Evolutionary conservation across 1,284 basidiomycete species (phyloP).

Genomic region (Naganishia sp.): DNA sequence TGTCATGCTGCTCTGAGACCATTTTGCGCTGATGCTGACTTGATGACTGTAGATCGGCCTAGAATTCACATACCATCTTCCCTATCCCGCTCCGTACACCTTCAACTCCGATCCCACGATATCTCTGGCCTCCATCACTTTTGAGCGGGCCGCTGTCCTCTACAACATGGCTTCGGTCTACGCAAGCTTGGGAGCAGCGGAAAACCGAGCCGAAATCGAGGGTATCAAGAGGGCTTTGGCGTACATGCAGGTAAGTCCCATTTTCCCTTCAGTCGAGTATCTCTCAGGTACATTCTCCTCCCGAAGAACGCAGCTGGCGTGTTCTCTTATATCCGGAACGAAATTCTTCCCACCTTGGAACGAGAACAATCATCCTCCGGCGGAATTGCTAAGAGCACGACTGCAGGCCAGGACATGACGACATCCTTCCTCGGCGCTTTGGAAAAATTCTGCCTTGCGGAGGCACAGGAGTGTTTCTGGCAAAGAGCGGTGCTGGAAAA

Average conservation of each 20-base stretch:
- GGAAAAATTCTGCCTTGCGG: conserved; percentile 80
- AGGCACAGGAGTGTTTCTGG: conserved; percentile 97
- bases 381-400: conserved; percentile 34
- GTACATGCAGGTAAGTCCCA: conserved; percentile 66
- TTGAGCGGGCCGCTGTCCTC: conserved; percentile 72
- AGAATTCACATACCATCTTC: conserved; percentile 72
- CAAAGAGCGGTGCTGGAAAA: conserved; percentile 81
- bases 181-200: conserved; percentile 57
- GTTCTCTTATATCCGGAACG: conserved; percentile 65
- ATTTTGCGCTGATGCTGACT: not conserved
- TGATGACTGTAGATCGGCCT: conserved; percentile 65
- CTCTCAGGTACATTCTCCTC: not conserved
- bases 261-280: not conserved
- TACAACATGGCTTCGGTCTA: conserved; percentile 83
- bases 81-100: conserved; percentile 60
- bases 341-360: conserved; percentile 62
- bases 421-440: conserved; percentile 65
- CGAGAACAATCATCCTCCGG: conserved; percentile 58
- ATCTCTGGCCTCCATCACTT: conserved; percentile 69
- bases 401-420: conserved; percentile 62
- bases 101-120: conserved; percentile 60
- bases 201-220: conserved; percentile 68
- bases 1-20: conserved; percentile 29
- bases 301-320: conserved; percentile 73
- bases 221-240: conserved; percentile 71